Conservation (phyloP, 2,329 filamentous ascomycete genomes). For the Thielaviopsis euricoi region DNA sequence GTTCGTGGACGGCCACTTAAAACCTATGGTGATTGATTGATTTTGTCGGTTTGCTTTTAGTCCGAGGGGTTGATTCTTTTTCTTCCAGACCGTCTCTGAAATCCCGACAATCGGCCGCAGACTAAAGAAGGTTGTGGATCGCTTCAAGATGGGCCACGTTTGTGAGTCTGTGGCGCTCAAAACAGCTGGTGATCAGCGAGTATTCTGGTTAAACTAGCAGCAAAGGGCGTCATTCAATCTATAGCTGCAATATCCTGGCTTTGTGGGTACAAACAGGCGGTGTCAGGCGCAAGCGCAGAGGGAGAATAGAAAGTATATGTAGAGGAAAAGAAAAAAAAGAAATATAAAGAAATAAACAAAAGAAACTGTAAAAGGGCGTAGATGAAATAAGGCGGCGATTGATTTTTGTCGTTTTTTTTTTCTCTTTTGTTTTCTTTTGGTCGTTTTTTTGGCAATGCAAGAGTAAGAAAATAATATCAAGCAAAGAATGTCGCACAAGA, state of each 20-base stretch:
- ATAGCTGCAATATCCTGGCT: background rate
- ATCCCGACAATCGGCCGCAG: background rate
- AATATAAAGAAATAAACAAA: background rate
- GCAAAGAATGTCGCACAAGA: background rate
- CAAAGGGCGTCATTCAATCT: background rate
- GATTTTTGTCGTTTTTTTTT: too few relatives aligned
- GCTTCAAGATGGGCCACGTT: background rate
- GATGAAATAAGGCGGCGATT: background rate
- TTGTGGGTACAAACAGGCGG: background rate
- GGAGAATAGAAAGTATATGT: background rate
- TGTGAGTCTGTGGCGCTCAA: background rate
- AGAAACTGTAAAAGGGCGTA: background rate
- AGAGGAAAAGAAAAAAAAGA: background rate
- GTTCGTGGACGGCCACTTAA: background rate
- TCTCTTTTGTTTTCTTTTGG: background rate
- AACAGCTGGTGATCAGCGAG: background rate
- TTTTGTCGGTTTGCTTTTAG: background rate
- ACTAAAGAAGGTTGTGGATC: background rate
- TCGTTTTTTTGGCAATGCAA: too few relatives aligned
- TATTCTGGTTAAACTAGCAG: background rate
- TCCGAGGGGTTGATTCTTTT: background rate
- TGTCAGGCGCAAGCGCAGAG: background rate
- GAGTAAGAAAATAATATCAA: background rate
- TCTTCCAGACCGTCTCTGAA: background rate
- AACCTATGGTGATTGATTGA: background rate